Evolutionary conservation across 2,329 filamentous ascomycete genomes (phyloP).

Genomic region (Fusarium globosum): DNA sequence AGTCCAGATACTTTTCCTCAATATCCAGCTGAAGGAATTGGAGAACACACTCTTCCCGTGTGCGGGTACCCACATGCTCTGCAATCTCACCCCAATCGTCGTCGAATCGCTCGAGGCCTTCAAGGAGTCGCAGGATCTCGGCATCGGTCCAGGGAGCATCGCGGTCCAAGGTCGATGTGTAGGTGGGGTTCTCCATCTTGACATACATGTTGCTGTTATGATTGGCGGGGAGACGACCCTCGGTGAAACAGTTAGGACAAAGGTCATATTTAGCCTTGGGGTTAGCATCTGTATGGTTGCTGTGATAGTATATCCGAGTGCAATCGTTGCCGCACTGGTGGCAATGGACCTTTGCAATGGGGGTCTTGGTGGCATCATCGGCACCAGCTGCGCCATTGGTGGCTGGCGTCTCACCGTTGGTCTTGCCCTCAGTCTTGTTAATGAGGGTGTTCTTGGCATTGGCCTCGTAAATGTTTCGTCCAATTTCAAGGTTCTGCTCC

Average conservation of each 20-base stretch:
- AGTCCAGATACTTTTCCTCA: constrained; percentile 95
- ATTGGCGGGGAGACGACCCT: constrained; percentile 83
- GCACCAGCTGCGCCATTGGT: constrained; percentile 71
- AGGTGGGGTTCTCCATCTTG: constrained; percentile 88
- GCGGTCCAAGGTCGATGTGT: constrained; percentile 80
- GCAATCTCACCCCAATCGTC: constrained; percentile 96
- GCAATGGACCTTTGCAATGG: constrained; percentile 81
- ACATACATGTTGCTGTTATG: constrained; percentile 84
- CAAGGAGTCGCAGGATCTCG: constrained; percentile 88
- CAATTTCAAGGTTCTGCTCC: constrained; percentile 91
- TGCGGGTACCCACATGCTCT: constrained; percentile 90
- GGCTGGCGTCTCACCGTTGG: constrained; percentile 77
- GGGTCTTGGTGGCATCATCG: constrained; percentile 72
- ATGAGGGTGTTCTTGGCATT: constrained; percentile 82
- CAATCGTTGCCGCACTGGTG: constrained; percentile 94
- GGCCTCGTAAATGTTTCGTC: constrained; percentile 94
- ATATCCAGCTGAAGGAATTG: constrained; percentile 98
- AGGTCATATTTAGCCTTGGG: constrained; percentile 83
- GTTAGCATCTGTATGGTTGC: constrained; percentile 65
- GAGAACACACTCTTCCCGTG: constrained; percentile 93
- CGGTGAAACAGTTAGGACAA: constrained; percentile 90
- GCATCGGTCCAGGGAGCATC: constrained; percentile 92
- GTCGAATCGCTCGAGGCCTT: constrained; percentile 91
- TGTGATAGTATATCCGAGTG: constrained; percentile 71
- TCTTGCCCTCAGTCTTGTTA: constrained; percentile 75